Conservation (phyloP, 257 asterid genomes). For the Agastache rugosa region DNA sequence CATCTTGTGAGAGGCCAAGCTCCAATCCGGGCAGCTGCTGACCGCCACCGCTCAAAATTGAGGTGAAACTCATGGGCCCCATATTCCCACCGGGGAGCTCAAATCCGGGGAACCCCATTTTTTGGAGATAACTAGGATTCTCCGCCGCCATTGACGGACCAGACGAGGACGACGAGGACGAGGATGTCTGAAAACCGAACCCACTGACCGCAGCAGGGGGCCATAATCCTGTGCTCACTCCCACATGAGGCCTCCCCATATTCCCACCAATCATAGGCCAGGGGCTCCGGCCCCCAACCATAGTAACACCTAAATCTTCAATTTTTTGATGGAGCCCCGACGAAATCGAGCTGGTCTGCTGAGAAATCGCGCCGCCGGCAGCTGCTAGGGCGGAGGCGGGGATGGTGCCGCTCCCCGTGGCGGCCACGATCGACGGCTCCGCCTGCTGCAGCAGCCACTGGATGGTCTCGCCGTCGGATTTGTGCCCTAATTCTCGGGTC, state of each 20-base stretch:
- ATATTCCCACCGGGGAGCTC: slow-evolving; percentile 56
- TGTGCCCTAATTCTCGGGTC: slow-evolving; percentile 80
- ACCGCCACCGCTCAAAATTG: slow-evolving; percentile 49
- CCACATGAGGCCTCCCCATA: slow-evolving; percentile 56
- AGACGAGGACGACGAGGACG: slow-evolving; percentile 48
- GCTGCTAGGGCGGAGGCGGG: slow-evolving; percentile 75
- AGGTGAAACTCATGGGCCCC: slow-evolving; percentile 62
- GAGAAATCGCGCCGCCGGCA: slow-evolving; percentile 53
- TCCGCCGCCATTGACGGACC: slow-evolving; percentile 56
- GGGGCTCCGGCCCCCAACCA: slow-evolving; percentile 48
- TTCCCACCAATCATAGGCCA: slow-evolving; percentile 61
- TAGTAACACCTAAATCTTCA: slow-evolving; percentile 49
- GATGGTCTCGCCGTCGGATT: slow-evolving; percentile 79
- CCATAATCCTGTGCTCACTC: slow-evolving; percentile 54
- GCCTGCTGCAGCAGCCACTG: slow-evolving; percentile 83
- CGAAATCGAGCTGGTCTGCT: slow-evolving; percentile 48
- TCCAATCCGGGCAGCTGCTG: slow-evolving; percentile 75
- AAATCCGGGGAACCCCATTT: slow-evolving; percentile 61
- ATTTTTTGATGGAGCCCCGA: slow-evolving; percentile 60
- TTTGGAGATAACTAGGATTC: slow-evolving; percentile 53
- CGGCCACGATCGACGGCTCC: slow-evolving; percentile 76
- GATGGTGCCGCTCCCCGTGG: slow-evolving; percentile 75
- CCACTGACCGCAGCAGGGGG: slow-evolving; percentile 47
- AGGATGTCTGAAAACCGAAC: slow-evolving; percentile 50
- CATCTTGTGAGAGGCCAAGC: slow-evolving; percentile 77